Percentiles rank a stretch among this genome's conserved stretches.
Conservation (phyloP, 1,284 basidiomycete species). For the Ustanciosporium gigantosporum region DNA sequence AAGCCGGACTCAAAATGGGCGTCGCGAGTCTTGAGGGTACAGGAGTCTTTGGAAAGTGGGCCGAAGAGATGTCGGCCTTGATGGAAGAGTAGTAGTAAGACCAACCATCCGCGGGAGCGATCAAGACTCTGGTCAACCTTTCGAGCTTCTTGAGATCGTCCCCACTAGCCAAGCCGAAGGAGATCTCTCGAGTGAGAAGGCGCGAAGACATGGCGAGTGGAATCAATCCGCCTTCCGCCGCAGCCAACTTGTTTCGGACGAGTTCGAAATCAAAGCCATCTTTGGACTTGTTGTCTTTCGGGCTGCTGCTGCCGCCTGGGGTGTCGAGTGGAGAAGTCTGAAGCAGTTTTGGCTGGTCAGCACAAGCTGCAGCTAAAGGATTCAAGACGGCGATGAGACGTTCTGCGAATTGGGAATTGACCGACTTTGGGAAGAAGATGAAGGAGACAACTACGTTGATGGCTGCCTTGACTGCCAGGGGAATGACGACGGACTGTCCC, state of each 20-base stretch:
- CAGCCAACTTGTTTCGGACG: constrained; percentile 59
- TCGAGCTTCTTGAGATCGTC: constrained; percentile 69
- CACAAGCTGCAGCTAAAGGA: constrained; percentile 66
- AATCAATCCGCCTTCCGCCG: constrained; percentile 68
- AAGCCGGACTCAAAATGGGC: constrained; percentile 14
- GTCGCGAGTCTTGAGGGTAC: constrained; percentile 30
- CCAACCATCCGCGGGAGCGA: constrained; percentile 70
- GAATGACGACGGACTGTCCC: constrained; percentile 68
- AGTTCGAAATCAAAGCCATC: constrained; percentile 63
- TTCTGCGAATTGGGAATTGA: constrained; percentile 70
- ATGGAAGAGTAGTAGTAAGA: constrained; percentile 65
- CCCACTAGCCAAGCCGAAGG: constrained; percentile 70
- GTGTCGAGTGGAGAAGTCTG: constrained; percentile 64
- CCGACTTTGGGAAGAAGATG: constrained; percentile 71
- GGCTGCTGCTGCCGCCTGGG: not conserved
- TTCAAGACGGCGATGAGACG: constrained; percentile 67
- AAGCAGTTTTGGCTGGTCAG: constrained; percentile 66
- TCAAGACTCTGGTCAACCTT: constrained; percentile 26
- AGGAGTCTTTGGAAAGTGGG: constrained; percentile 41
- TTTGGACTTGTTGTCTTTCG: not conserved
- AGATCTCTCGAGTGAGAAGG: constrained; percentile 70
- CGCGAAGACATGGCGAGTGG: constrained; percentile 67
- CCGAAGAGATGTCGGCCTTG: constrained; percentile 31
- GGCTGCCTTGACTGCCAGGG: constrained; percentile 69
- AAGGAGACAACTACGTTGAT: constrained; percentile 67